Percentiles rank a stretch among this genome's conserved stretches.
These are phyloP conservation scores for Nothopassalora personata DNA, from an alignment of 2,329 filamentous ascomycete genomes.

Conservation along the genomic window DNA sequence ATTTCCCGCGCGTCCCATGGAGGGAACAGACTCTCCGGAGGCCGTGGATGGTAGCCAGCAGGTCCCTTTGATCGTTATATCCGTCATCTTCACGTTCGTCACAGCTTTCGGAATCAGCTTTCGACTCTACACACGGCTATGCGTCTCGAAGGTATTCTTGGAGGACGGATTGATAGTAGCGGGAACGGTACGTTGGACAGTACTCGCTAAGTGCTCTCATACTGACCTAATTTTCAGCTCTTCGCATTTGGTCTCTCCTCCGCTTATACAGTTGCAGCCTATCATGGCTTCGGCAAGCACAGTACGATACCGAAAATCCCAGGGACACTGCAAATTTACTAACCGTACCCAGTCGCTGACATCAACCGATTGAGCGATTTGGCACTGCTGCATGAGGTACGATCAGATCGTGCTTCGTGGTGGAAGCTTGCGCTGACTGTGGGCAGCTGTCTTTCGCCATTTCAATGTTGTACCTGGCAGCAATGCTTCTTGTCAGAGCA, in stretches of 20 bases:
- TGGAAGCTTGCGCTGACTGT: too few relatives aligned
- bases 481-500: slow-evolving; percentile 11
- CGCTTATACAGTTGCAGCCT: slow-evolving; percentile 6
- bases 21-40: neutral
- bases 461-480: slow-evolving; percentile 6
- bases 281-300: slow-evolving; percentile 13
- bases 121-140: slow-evolving; percentile 10
- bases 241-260: slow-evolving; percentile 8
- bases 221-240: neutral
- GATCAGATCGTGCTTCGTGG: neutral
- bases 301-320: neutral
- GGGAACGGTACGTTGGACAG: slow-evolving; percentile 7
- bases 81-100: slow-evolving; percentile 9
- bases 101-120: slow-evolving; percentile 10
- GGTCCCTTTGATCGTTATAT: slow-evolving; percentile 12
- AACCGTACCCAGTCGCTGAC: neutral
- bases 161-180: slow-evolving; percentile 15
- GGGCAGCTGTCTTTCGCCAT: slow-evolving; percentile 8
- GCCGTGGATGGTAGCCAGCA: slow-evolving; percentile 7
- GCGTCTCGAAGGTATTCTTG: slow-evolving; percentile 10
- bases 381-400: neutral
- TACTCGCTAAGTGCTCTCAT: neutral
- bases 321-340: too few relatives aligned
- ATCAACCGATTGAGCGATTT: neutral
- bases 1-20: too few relatives aligned